Evolutionary conservation across 2,329 filamentous ascomycete genomes (phyloP), one percentile per base, ranked within the genome.

Genomic region (Didymella arachidicola): DNA sequence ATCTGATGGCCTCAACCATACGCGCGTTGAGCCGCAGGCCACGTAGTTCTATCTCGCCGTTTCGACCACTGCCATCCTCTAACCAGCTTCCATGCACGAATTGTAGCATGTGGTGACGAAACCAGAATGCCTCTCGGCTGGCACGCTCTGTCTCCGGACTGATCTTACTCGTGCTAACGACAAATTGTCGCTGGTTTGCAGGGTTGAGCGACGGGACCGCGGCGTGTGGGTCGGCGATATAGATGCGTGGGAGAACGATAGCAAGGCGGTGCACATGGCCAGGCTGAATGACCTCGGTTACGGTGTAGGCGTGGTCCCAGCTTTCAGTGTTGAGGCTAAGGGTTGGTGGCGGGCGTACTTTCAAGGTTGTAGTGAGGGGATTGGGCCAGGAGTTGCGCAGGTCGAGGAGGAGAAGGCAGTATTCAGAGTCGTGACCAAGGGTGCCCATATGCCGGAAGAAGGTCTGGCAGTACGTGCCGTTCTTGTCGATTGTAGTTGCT

Each of bases 381-480:
- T 87, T 91, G 2, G 92, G 93, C 93, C 93, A 97, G 0, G 90
- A 88, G 71, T 98, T 98, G 55, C 92, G 88, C 27, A 97, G 81
- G 76, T 97, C 94, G 49, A 97, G 81, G 2, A 95, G 81, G 2
- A 97, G 79, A 36, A 97, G 82, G 70, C 92, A 96, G 70, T 92
- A 88, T 39, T 92, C 86, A 51, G 86, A 65, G 68, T 80, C 69
- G 75, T 83, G 60, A 56, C 77, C 70, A 16, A 78, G 72, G 8
- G 73, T 69, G 1, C 77, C 76, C 29, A 80, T 76, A 19, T 80
- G 76, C 11, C 74, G 72, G 26, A 84, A 73, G 42, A 83, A 72
- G 36, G 77, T 74, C 14, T 81, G 79, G 49, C 85, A 81, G 34
- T 79, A 76, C 30, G 77, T 70, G 44, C 77, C 70, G 10, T 73